Percentiles rank a stretch among this genome's conserved stretches.
phyloP scores from a whole-genome alignment of 2,329 filamentous ascomycete genomes.

The Neonectria ditissima region DNA sequence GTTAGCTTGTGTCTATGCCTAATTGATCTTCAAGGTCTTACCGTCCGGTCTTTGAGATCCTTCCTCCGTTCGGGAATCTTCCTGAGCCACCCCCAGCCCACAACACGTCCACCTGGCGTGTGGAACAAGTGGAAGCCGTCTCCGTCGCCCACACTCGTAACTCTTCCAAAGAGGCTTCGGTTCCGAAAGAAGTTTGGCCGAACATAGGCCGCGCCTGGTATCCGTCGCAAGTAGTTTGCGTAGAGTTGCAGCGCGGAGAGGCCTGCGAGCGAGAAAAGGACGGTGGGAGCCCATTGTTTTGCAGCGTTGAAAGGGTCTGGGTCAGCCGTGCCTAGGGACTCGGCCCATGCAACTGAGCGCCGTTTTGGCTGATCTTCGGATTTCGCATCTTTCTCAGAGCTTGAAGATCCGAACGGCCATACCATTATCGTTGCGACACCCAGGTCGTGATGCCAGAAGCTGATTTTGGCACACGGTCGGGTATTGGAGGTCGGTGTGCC shows the following conservation, averaged over 20 bases:
- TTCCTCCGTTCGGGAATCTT: conserved; percentile 76
- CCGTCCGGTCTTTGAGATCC: conserved; percentile 80
- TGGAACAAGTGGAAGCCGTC: conserved; percentile 97
- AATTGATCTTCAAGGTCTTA: conserved; percentile 55
- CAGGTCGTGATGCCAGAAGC: conserved; percentile 38
- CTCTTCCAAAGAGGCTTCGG: conserved; percentile 82
- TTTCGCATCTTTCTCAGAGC: conserved; percentile 38
- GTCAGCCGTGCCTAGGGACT: conserved; percentile 48
- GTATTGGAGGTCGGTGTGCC: conserved; percentile 24
- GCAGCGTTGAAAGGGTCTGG: conserved; percentile 49
- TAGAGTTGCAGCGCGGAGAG: conserved; percentile 66
- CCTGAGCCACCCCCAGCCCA: conserved; percentile 94
- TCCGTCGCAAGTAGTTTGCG: conserved; percentile 82
- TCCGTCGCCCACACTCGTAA: conserved; percentile 95
- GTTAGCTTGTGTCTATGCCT: conserved; percentile 31
- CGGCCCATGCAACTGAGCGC: conserved; percentile 53
- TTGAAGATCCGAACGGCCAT: conserved; percentile 54
- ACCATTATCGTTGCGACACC: conserved; percentile 53
- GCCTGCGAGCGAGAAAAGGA: conserved; percentile 53
- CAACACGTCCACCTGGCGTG: conserved; percentile 87
- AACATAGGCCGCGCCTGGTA: conserved; percentile 82
- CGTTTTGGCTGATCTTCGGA: conserved; percentile 39
- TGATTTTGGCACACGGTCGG: conserved; percentile 22
- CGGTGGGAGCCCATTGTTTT: conserved; percentile 55
- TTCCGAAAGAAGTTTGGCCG: conserved; percentile 79